Percentiles rank a stretch among this genome's conserved stretches.
phyloP scores from a whole-genome alignment of 176 grass and related monocot species.

The Pontederia crassipes region DNA sequence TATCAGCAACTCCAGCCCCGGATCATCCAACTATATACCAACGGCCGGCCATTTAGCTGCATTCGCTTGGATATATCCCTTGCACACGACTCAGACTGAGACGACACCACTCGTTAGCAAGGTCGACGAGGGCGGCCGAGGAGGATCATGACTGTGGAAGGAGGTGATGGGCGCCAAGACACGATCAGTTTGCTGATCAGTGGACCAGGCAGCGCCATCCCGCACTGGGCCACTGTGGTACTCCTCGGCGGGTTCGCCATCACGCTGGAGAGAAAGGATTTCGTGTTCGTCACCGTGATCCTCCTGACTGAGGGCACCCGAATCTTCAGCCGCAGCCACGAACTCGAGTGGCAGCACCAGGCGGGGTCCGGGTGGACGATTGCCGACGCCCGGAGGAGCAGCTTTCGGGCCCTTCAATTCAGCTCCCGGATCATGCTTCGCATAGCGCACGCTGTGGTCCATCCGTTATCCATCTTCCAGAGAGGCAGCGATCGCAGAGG shows the following conservation, averaged over 20 bases:
- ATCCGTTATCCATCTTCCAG: constrained; percentile 5
- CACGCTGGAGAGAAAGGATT: constrained; percentile 1
- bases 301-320: constrained; percentile 14
- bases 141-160: too few relatives aligned
- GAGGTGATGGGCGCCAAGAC: too few relatives aligned
- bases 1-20: too few relatives aligned
- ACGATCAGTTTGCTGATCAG: too few relatives aligned
- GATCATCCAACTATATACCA: too few relatives aligned
- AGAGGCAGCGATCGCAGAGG: background rate
- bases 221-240: background rate
- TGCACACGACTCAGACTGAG: too few relatives aligned
- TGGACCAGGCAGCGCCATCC: too few relatives aligned
- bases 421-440: constrained; percentile 15
- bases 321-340: constrained; percentile 23
- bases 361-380: background rate
- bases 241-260: constrained; percentile 1
- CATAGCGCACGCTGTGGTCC: background rate
- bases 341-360: constrained; percentile 28
- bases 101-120: too few relatives aligned
- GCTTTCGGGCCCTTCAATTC: background rate
- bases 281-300: constrained; percentile 12
- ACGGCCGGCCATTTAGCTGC: too few relatives aligned
- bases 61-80: too few relatives aligned
- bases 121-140: too few relatives aligned
- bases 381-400: background rate